phyloP scores from a whole-genome alignment of 371 early-diverging fungal species.

The Lichtheimia ramosa region DNA sequence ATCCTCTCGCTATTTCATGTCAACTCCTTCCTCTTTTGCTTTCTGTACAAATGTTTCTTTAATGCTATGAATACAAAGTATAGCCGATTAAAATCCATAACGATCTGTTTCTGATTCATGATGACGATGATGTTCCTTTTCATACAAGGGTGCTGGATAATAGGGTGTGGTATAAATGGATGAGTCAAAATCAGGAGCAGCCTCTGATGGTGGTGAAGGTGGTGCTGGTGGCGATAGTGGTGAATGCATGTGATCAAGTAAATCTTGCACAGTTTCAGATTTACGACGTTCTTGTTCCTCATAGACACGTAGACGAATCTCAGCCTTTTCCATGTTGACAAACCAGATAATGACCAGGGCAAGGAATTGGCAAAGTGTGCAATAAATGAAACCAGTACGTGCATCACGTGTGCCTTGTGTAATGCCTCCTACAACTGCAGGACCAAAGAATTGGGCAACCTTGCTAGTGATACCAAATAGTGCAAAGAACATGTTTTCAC shows the following conservation, averaged over 20 bases:
- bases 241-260: background rate
- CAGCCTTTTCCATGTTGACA: conserved; percentile 19
- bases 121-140: no score
- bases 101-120: no score
- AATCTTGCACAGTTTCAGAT: background rate
- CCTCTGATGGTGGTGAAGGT: background rate
- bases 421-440: conserved; percentile 58
- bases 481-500: conserved; percentile 57
- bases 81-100: no score
- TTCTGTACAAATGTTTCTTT: no score
- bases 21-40: no score
- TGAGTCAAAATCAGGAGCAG: no score
- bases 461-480: conserved; percentile 64
- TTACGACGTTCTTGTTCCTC: conserved; percentile 24
- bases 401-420: conserved; percentile 28
- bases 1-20: background rate
- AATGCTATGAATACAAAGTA: no score
- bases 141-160: no score
- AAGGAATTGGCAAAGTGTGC: conserved; percentile 12
- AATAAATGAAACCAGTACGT: conserved; percentile 15
- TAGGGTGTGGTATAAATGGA: no score
- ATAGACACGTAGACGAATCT: conserved; percentile 17
- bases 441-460: conserved; percentile 65
- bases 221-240: background rate
- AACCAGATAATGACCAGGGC: conserved; percentile 14